Percentiles rank a stretch among this genome's conserved stretches.
phyloP scores from a whole-genome alignment of 2,329 filamentous ascomycete species.

The Fusarium agapanthi region DNA sequence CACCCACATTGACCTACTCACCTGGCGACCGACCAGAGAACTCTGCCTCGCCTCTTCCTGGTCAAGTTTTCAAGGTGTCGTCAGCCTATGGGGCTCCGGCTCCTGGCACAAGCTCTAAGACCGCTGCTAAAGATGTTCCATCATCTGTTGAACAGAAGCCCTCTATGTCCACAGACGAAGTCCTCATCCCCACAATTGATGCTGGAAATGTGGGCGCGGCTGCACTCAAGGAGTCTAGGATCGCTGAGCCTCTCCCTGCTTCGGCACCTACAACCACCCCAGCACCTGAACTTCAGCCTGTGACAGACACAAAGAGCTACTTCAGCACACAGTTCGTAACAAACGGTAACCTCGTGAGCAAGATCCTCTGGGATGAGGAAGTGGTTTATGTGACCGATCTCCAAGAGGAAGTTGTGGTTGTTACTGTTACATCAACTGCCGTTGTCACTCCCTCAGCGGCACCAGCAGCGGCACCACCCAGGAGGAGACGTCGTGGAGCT shows the following conservation, averaged over 20 bases:
- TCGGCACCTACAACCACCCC: conserved; percentile 36
- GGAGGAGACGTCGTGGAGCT: conserved; percentile 42
- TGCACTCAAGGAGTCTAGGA: conserved; percentile 20
- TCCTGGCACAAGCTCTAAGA: conserved; percentile 16
- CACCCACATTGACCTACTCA: conserved; percentile 47
- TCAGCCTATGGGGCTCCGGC: conserved; percentile 31
- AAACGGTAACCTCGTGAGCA: conserved; percentile 58
- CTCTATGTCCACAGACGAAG: conserved; percentile 5
- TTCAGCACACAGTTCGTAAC: conserved; percentile 64
- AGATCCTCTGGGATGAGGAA: conserved; percentile 67
- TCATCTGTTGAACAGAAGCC: conserved; percentile 4
- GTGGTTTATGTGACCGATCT: conserved; percentile 61
- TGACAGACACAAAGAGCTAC: conserved; percentile 48
- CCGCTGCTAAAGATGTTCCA: conserved; percentile 16
- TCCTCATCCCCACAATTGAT: conserved; percentile 13
- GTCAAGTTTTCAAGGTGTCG: conserved; percentile 54
- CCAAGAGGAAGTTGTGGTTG: conserved; percentile 52
- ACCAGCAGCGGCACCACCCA: conserved; percentile 1
- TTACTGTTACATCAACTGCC: conserved; percentile 48
- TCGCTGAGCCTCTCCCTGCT: neutral
- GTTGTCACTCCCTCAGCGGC: conserved; percentile 25
- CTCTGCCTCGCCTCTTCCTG: conserved; percentile 50
- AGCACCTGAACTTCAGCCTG: conserved; percentile 35
- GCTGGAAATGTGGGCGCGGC: conserved; percentile 7
- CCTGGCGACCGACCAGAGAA: conserved; percentile 47